Base-by-base conservation (phyloP, 2,329 filamentous ascomycete species). In the Graphium sp. region DNA sequence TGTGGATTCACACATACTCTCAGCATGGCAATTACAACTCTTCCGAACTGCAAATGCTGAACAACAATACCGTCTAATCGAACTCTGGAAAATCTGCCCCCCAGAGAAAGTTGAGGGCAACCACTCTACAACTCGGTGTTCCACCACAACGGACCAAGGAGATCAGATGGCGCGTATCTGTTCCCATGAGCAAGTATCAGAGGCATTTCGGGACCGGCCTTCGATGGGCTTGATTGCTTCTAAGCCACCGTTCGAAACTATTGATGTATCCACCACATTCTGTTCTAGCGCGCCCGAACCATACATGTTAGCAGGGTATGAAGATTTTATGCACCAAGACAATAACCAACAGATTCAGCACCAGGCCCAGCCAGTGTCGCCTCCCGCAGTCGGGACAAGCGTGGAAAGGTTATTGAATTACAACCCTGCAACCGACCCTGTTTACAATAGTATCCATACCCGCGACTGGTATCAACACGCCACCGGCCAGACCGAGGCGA, bases 291-390 rank as follows among this genome's bases (percentile, higher is more conserved):
- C 67, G 35, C 70, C 67, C 22, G 82, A 91, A 49, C 83, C 83
- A 1, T 93, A 93, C 50, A 91, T 93, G 67, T 50, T 68, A 26
- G 75, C 71, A 6, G 84, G 84, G 10, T 93, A 92, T 45, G 77
- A 82, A 41, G 60, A 69, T 43, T 53, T 79, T 32, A 70, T 75
- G 33, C 59, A 61, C 33, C 60, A 69, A 30, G 74, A 80, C 42
- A 70, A 74, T 35, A 64, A 76, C 40, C 44, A 42, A 21, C 25
- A 27, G 19, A 18, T 12, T 13, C 28, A 30, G 29, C 33, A 34
- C 17, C 26, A 22, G 22, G 23, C 18, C 23, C 12, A 25, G 23
- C 16, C 29, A 26, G 30, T 19, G 30, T 25, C 10, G 26, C 25
- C 27, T 19, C 26, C 20, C 33, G 29, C 30, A 11, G 22, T 20